A percentile compares a stretch with the other conserved stretches of the same genome.
Evolutionary conservation across 176 grass and related monocot species (phyloP).

Genomic region (Avena atlantica): DNA sequence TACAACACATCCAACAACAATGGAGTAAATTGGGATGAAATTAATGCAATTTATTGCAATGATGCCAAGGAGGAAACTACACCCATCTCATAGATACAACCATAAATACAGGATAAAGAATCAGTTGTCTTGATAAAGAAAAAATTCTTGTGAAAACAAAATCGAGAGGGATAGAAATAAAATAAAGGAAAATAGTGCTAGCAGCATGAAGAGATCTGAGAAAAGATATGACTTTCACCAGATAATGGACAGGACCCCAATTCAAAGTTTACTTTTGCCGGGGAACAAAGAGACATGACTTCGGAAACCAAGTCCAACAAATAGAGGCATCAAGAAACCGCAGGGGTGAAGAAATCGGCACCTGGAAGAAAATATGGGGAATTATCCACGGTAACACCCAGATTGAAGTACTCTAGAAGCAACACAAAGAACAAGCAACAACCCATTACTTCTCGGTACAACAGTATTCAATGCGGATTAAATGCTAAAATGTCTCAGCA

Average conservation of each 20-base stretch:
- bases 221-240: slow-evolving; percentile 32
- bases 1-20: neutral
- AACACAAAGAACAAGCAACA: slow-evolving; percentile 33
- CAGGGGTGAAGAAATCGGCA: neutral
- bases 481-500: slow-evolving; percentile 10
- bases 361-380: slow-evolving; percentile 14
- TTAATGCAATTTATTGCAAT: slow-evolving; percentile 47
- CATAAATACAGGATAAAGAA: slow-evolving; percentile 11
- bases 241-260: neutral
- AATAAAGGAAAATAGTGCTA: neutral
- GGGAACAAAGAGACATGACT: slow-evolving; percentile 1
- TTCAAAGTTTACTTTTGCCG: neutral
- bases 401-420: slow-evolving; percentile 23
- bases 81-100: slow-evolving; percentile 18
- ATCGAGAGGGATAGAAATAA: neutral
- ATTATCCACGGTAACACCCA: slow-evolving; percentile 22
- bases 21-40: slow-evolving; percentile 6
- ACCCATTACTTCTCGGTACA: slow-evolving; percentile 31
- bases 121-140: neutral
- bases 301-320: neutral
- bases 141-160: neutral
- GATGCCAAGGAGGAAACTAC: slow-evolving; percentile 13
- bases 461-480: slow-evolving; percentile 22
- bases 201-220: slow-evolving; percentile 40
- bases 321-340: neutral